phyloP scores from a whole-genome alignment of 1,284 basidiomycete species.

The Sphagnurus paluster region DNA sequence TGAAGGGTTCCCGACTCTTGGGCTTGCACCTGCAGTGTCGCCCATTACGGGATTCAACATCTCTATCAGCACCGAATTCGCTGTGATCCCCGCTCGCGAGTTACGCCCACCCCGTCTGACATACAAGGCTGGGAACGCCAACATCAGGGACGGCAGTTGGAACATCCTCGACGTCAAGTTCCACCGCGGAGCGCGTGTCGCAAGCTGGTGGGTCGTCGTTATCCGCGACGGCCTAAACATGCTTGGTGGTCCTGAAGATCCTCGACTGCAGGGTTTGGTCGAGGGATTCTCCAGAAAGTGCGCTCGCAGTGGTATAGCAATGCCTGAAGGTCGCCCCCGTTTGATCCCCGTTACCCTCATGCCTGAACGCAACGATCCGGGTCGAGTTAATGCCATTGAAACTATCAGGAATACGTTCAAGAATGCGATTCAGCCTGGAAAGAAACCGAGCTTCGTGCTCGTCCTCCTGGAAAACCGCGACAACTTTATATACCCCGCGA shows the following conservation, averaged over 20 bases:
- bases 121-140: constrained; percentile 48
- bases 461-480: constrained; percentile 64
- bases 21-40: constrained; percentile 37
- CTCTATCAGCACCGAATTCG: constrained; percentile 54
- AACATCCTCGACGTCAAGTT: constrained; percentile 71
- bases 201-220: constrained; percentile 60
- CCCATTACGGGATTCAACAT: constrained; percentile 55
- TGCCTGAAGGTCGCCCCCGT: constrained; percentile 36
- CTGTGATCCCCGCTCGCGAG: constrained; percentile 59
- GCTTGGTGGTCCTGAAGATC: constrained; percentile 43
- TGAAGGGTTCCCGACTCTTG: constrained; percentile 56
- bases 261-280: constrained; percentile 40
- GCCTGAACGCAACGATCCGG: constrained; percentile 35
- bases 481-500: constrained; percentile 71
- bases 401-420: constrained; percentile 41
- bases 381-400: constrained; percentile 40
- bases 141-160: constrained; percentile 63
- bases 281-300: constrained; percentile 54
- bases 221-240: constrained; percentile 46
- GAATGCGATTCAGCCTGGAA: constrained; percentile 24
- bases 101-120: constrained; percentile 55
- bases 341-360: constrained; percentile 37
- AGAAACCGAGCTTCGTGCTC: constrained; percentile 57
- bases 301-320: constrained; percentile 50
- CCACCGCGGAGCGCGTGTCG: constrained; percentile 47